These are phyloP conservation scores for Taiozyma onychis DNA, from an alignment of 1,139 yeast genomes.

Conservation along the genomic window DNA sequence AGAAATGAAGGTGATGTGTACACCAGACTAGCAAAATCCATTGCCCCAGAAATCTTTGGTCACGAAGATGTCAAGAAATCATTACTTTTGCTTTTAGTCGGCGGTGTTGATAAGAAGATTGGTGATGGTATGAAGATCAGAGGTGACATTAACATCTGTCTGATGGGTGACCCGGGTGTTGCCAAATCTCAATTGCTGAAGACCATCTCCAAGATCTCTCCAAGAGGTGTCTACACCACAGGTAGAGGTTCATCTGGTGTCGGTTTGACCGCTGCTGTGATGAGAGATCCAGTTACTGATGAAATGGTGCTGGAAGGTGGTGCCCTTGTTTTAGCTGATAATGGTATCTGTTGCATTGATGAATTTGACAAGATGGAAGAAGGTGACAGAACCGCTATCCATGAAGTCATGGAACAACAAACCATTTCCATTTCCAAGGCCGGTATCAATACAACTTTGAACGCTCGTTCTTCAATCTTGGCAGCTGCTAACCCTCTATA, in stretches of 20 bases:
- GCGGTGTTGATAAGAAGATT: conserved; percentile 92
- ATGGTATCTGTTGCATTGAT: conserved; percentile 98
- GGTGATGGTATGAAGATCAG: conserved; percentile 97
- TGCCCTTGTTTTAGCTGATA: conserved; percentile 93
- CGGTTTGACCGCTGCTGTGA: conserved; percentile 97
- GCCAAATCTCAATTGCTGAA: conserved; percentile 96
- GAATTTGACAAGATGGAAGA: conserved; percentile 99
- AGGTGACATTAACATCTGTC: conserved; percentile 94
- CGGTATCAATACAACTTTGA: conserved; percentile 93
- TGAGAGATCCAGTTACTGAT: conserved; percentile 98
- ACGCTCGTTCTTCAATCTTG: conserved; percentile 90
- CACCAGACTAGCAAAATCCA: conserved; percentile 75
- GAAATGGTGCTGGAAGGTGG: conserved; percentile 99
- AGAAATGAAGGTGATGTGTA: conserved; percentile 64
- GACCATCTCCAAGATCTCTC: conserved; percentile 89
- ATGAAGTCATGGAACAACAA: conserved; percentile 99
- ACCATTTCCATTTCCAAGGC: conserved; percentile 97
- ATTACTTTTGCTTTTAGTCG: conserved; percentile 73
- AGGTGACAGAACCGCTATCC: conserved; percentile 93
- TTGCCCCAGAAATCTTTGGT: conserved; percentile 97
- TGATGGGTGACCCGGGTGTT: conserved; percentile 99
- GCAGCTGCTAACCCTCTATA: conserved; percentile 98
- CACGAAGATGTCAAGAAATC: conserved; percentile 93
- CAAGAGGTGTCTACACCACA: conserved; percentile 95
- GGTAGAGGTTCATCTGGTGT: conserved; percentile 99